Percentiles rank a stretch among this genome's conserved stretches.
phyloP scores from a whole-genome alignment of 192 early-diverging fungal genomes.

The Entophlyctis helioformis region DNA sequence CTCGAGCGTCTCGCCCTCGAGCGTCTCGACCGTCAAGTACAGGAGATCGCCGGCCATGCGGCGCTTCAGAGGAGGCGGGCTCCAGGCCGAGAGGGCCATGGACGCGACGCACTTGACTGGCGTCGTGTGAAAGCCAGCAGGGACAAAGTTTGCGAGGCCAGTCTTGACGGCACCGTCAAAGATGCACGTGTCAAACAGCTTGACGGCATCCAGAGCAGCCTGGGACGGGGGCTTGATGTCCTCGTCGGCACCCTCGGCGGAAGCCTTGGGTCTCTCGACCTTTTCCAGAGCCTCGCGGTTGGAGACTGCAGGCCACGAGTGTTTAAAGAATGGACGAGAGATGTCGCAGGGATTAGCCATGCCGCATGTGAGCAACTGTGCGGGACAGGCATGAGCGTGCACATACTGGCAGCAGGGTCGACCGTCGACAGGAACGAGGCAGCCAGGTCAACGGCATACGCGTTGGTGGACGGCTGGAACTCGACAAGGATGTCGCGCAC shows the following conservation, averaged over 20 bases:
- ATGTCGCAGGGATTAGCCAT: too few relatives aligned
- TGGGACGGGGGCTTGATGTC: slow-evolving; percentile 9
- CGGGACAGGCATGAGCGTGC: too few relatives aligned
- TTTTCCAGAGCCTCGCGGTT: too few relatives aligned
- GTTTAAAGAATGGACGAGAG: too few relatives aligned
- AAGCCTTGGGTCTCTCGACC: too few relatives aligned
- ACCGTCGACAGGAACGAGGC: slow-evolving; percentile 58
- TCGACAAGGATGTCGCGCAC: slow-evolving; percentile 75
- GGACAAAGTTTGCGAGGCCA: slow-evolving; percentile 41
- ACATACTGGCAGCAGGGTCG: too few relatives aligned
- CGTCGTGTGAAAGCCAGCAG: slow-evolving; percentile 27
- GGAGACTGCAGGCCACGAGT: too few relatives aligned
- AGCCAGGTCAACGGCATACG: slow-evolving; percentile 60
- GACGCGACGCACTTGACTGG: slow-evolving; percentile 30
- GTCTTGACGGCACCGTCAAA: not conserved
- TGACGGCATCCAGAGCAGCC: not conserved
- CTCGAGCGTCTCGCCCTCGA: slow-evolving; percentile 70
- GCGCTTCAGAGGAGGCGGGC: slow-evolving; percentile 70
- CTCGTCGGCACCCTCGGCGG: too few relatives aligned
- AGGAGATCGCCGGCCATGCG: slow-evolving; percentile 73
- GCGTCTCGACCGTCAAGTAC: slow-evolving; percentile 77
- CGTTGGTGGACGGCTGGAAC: slow-evolving; percentile 47
- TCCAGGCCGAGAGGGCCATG: slow-evolving; percentile 81
- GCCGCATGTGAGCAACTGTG: too few relatives aligned
- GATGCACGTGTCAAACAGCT: too few relatives aligned